Evolutionary conservation across 192 early-diverging fungal species (phyloP).

Genomic region (Hyaloraphidium curvatum): DNA sequence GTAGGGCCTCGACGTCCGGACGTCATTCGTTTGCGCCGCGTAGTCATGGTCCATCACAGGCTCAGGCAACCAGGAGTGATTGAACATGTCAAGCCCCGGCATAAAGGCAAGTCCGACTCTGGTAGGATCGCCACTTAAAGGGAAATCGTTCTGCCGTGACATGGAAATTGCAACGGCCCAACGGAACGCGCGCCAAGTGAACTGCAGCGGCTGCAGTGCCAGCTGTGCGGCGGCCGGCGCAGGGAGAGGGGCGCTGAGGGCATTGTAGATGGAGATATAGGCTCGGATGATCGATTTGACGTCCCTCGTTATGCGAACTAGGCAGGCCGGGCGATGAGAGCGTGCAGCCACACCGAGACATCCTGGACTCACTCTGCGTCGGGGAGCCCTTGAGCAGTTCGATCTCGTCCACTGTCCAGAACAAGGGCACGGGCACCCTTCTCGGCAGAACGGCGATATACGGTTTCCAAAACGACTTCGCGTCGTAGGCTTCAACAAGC

Average conservation of each 20-base stretch:
- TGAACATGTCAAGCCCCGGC: slow-evolving; percentile 1
- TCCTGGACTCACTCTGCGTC: not conserved
- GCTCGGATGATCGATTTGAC: not conserved
- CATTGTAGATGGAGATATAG: not conserved
- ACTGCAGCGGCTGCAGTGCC: not conserved
- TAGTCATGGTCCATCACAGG: too few species aligned
- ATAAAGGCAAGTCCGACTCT: not conserved
- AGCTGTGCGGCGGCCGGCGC: too few species aligned
- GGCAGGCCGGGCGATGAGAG: not conserved
- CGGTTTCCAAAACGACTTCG: not conserved
- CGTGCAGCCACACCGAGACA: not conserved
- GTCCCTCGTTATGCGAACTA: not conserved
- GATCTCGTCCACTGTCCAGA: not conserved
- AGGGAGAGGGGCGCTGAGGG: not conserved
- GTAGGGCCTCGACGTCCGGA: not conserved
- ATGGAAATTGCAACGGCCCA: not conserved
- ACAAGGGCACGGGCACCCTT: not conserved
- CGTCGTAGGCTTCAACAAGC: not conserved
- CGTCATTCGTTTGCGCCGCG: too few species aligned
- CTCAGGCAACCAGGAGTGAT: too few species aligned
- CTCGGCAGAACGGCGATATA: not conserved
- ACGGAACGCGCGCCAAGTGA: not conserved
- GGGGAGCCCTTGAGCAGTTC: not conserved
- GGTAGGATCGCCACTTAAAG: not conserved
- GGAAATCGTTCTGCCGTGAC: not conserved